phyloP scores from a whole-genome alignment of 495 filamentous ascomycete species.

The Daldinia childiae region DNA sequence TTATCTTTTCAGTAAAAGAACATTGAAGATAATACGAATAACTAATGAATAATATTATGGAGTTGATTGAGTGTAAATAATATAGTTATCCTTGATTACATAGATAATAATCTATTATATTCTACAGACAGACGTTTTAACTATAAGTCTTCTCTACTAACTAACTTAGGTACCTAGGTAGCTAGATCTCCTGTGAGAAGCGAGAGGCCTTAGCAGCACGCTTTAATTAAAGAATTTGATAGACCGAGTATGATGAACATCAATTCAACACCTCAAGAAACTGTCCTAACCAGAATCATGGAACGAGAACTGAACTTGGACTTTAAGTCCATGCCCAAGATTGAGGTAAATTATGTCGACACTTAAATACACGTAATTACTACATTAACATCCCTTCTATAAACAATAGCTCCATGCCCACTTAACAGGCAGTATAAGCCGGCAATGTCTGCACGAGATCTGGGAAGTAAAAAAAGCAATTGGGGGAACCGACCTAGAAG shows the following conservation, averaged over 20 bases:
- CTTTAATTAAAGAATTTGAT: too few species aligned
- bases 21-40: too few species aligned
- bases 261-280: too few species aligned
- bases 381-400: slow-evolving; percentile 18
- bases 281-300: slow-evolving; percentile 33
- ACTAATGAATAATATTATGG: too few species aligned
- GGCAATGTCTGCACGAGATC: slow-evolving; percentile 77
- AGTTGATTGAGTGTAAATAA: too few species aligned
- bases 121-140: too few species aligned
- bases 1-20: too few species aligned
- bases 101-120: too few species aligned
- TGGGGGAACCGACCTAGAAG: slow-evolving; percentile 64
- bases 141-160: neutral
- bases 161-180: too few species aligned
- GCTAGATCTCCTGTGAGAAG: too few species aligned
- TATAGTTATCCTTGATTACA: too few species aligned
- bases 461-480: slow-evolving; percentile 68
- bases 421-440: slow-evolving; percentile 82
- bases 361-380: neutral
- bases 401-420: slow-evolving; percentile 78
- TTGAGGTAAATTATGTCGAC: slow-evolving; percentile 51
- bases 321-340: slow-evolving; percentile 58
- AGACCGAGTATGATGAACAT: neutral
- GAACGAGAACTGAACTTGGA: slow-evolving; percentile 45
- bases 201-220: too few species aligned